Evolutionary conservation across 1,284 basidiomycete genomes (phyloP), one percentile per base, ranked within the genome.

Genomic region (Cryptococcus jaspeensis): DNA sequence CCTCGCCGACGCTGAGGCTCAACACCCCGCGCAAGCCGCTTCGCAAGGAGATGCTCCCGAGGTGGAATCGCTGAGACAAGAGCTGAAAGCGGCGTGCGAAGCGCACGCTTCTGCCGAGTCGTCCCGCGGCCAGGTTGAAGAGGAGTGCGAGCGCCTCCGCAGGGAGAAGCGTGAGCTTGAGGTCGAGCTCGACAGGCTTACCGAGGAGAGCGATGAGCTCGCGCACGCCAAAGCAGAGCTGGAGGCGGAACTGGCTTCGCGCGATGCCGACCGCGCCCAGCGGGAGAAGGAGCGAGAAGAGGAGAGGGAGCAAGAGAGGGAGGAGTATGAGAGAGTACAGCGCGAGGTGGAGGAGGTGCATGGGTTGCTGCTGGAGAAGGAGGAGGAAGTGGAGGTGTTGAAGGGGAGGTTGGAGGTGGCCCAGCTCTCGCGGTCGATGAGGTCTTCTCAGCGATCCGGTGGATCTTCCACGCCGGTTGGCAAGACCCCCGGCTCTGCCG

Each of bases 311-410:
- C 38, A 45, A 25, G 47, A 40, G 6, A 56, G 55, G 15, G 56
- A 63, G 22, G 55, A 60, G 37, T 40, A 60, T 38, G 41, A 62
- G 3, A 35, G 45, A 5, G 58, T 68, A 5, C 60, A 62, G 35
- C 48, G 55, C 11, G 44, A 64, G 28, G 22, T 73, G n/a, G 58
- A 70, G 23, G 55, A 55, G 13, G 50, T 56, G 13, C 50, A 62
- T 22, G 56, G 42, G 12, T 32, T 46, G 4, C 47, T 72, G 5
- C 54, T 58, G 15, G 58, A 62, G n/a, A 67, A 64, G 41, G 69
- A 73, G 25, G 50, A 59, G 8, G 69, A 70, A 43, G 52, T 75
- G 8, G 71, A 72, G 38, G 50, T 56, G 5, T 54, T 71, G 16
- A 50, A 55, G 37, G 64, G 58, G 12, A 58, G 59, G 48, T 48